phyloP scores from a whole-genome alignment of 805 yeast species.

The Hermanozyma aechmeae region DNA sequence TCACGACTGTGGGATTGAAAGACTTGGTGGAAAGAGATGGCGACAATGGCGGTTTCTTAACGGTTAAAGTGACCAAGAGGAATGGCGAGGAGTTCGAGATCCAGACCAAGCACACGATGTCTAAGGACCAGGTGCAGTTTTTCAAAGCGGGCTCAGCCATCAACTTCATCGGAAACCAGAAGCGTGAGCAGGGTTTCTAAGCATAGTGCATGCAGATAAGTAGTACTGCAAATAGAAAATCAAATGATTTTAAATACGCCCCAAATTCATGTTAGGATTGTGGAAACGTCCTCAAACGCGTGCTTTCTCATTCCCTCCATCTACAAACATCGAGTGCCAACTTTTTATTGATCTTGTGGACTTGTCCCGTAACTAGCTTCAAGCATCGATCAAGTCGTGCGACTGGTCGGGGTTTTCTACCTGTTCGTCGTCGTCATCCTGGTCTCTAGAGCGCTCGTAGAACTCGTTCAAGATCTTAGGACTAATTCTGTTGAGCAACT shows the following conservation, averaged over 20 bases:
- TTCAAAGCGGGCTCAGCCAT: conserved; percentile 98
- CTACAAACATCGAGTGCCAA: too few species aligned
- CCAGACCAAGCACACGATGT: conserved; percentile 89
- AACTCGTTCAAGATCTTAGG: conserved; percentile 94
- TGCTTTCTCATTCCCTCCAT: too few species aligned
- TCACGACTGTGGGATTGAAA: conserved; percentile 63
- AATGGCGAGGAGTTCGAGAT: conserved; percentile 63
- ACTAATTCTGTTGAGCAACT: conserved; percentile 94
- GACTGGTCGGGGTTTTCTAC: conserved; percentile 29
- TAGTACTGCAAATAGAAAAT: too few species aligned
- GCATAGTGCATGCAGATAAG: too few species aligned
- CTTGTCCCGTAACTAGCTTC: too few species aligned
- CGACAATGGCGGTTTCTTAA: conserved; percentile 75
- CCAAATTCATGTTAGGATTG: too few species aligned
- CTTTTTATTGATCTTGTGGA: too few species aligned
- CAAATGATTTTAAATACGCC: too few species aligned
- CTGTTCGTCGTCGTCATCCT: conserved; percentile 46
- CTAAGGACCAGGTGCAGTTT: conserved; percentile 89
- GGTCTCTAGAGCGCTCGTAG: conserved; percentile 80
- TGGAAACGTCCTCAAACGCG: too few species aligned
- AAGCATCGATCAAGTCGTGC: conserved; percentile 35
- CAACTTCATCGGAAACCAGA: conserved; percentile 69
- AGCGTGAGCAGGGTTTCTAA: too few species aligned
- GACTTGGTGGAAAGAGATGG: conserved; percentile 79
- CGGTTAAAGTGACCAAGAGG: conserved; percentile 62